These are phyloP conservation scores for maize (Zea mays) DNA, from an alignment of 176 grass and related monocot genomes.

Conservation along the genomic window Zm-B73-REFERENCE-NAM-5.0 NC_050096.1:275607501-275608000, in stretches of 20 bases:
- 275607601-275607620: background rate
- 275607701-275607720: background rate
- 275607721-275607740: background rate
- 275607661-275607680: background rate
- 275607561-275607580: background rate
- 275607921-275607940: background rate
- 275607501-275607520: background rate
- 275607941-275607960: background rate
- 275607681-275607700: background rate
- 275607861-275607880: background rate
- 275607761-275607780: background rate
- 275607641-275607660: no score
- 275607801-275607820: background rate
- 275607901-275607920: background rate
- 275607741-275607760: background rate
- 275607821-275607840: background rate
- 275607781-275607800: background rate
- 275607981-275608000: background rate
- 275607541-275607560: background rate
- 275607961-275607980: background rate
- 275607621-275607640: no score
- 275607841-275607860: background rate
- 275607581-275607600: background rate
- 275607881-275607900: no score
- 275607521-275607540: background rate